Conservation (phyloP, 2,329 filamentous ascomycete genomes). For the Volutella citrinella region DNA sequence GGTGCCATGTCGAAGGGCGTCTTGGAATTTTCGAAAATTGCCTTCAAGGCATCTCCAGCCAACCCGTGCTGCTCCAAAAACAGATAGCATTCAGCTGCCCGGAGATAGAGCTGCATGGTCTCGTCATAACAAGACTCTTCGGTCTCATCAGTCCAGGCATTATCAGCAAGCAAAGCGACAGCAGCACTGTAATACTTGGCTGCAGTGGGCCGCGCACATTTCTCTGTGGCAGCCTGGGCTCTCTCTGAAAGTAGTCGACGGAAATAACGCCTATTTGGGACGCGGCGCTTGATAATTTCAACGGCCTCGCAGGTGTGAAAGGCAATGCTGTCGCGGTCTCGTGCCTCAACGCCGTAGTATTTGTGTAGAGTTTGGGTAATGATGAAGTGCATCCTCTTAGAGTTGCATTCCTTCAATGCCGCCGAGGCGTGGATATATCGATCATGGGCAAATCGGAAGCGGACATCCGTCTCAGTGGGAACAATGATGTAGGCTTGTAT, state of each 20-base stretch:
- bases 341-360: conserved; percentile 60
- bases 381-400: conserved; percentile 83
- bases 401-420: conserved; percentile 65
- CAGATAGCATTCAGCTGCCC: conserved; percentile 78
- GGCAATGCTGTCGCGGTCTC: conserved; percentile 68
- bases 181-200: conserved; percentile 79
- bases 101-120: conserved; percentile 74
- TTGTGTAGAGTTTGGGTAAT: conserved; percentile 80
- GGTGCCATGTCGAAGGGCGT: conserved; percentile 77
- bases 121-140: conserved; percentile 83
- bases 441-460: conserved; percentile 86
- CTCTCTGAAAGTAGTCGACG: conserved; percentile 76
- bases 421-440: conserved; percentile 76
- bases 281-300: conserved; percentile 67
- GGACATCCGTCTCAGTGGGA: conserved; percentile 78
- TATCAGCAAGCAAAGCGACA: conserved; percentile 72
- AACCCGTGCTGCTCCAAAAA: conserved; percentile 70
- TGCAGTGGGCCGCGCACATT: conserved; percentile 77
- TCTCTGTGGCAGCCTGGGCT: conserved; percentile 75
- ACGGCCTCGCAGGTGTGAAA: conserved; percentile 78
- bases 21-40: conserved; percentile 67
- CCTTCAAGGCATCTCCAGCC: conserved; percentile 65
- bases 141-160: conserved; percentile 69
- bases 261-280: conserved; percentile 61
- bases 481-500: conserved; percentile 79